A percentile compares a stretch with the other conserved stretches of the same genome.
phyloP scores from a whole-genome alignment of 2,329 filamentous ascomycete genomes.

The Hymenoscyphus fraxineus region DNA sequence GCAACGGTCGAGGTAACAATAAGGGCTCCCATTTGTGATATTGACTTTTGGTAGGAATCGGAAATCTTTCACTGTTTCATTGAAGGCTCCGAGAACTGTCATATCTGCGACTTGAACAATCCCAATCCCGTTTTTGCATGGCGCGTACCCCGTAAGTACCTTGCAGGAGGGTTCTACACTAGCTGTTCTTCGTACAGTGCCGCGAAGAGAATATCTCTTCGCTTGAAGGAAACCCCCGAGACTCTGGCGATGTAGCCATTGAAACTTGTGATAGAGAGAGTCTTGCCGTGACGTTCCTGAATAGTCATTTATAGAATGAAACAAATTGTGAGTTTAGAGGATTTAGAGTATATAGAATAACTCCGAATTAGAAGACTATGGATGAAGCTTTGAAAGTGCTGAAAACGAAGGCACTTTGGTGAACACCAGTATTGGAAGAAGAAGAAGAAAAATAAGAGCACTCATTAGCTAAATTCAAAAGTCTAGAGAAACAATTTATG shows the following conservation, averaged over 20 bases:
- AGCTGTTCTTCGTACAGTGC: slow-evolving; percentile 29
- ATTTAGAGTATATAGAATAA: neutral
- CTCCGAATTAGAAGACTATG: neutral
- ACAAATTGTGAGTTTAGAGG: neutral
- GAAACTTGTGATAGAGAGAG: slow-evolving; percentile 34
- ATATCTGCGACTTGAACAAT: slow-evolving; percentile 32
- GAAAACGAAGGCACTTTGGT: too few relatives aligned
- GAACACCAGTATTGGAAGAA: too few relatives aligned
- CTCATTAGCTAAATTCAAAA: too few relatives aligned
- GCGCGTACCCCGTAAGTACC: too few relatives aligned
- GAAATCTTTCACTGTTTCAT: slow-evolving; percentile 29
- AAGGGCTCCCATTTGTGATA: slow-evolving; percentile 36
- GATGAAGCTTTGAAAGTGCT: neutral
- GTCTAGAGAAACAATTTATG: too few relatives aligned
- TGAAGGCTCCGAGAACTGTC: slow-evolving; percentile 30
- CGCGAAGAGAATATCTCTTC: slow-evolving; percentile 33
- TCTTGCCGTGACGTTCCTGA: slow-evolving; percentile 27
- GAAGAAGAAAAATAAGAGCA: too few relatives aligned
- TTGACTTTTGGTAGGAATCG: neutral
- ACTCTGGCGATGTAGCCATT: slow-evolving; percentile 36
- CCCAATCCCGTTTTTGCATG: too few relatives aligned
- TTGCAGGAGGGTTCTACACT: too few relatives aligned
- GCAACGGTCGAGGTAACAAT: slow-evolving; percentile 38
- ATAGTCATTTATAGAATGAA: slow-evolving; percentile 21
- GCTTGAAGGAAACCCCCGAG: slow-evolving; percentile 27